Conservation (phyloP, 805 yeast genomes). For the Dipodascus geniculatus region DNA sequence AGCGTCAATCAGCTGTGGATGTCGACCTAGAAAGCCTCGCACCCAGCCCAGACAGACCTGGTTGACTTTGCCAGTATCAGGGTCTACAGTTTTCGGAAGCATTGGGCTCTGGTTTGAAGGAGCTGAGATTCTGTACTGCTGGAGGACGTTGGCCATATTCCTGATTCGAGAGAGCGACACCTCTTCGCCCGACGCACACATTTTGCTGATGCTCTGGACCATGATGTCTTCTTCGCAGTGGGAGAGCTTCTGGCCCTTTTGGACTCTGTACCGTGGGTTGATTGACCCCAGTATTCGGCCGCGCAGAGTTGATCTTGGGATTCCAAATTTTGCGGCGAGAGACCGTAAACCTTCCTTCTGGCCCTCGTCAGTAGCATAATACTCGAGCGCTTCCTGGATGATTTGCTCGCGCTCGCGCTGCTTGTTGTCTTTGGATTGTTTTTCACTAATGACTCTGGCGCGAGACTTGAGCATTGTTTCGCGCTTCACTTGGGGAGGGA, state of each 20-base stretch:
- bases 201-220: not conserved
- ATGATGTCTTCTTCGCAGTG: not conserved
- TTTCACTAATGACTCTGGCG: not conserved
- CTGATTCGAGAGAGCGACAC: not conserved
- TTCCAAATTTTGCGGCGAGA: not conserved
- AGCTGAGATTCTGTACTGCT: not conserved
- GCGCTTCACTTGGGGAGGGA: not conserved
- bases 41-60: not conserved
- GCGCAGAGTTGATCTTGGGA: not conserved
- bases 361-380: not conserved
- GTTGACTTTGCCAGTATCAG: not conserved
- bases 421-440: not conserved
- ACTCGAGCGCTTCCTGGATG: not conserved
- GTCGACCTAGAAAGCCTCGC: not conserved
- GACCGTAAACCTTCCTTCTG: not conserved
- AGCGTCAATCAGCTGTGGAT: not conserved
- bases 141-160: not conserved
- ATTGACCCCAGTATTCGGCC: not conserved
- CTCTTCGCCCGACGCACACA: not conserved
- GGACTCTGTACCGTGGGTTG: not conserved
- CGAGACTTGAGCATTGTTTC: not conserved
- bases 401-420: not conserved
- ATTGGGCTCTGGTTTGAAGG: not conserved
- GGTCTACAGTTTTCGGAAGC: not conserved
- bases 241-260: not conserved